Evolutionary conservation across 202 grass and related monocot genomes (phyloP).

Genomic region (Zoysia matrella): DNA sequence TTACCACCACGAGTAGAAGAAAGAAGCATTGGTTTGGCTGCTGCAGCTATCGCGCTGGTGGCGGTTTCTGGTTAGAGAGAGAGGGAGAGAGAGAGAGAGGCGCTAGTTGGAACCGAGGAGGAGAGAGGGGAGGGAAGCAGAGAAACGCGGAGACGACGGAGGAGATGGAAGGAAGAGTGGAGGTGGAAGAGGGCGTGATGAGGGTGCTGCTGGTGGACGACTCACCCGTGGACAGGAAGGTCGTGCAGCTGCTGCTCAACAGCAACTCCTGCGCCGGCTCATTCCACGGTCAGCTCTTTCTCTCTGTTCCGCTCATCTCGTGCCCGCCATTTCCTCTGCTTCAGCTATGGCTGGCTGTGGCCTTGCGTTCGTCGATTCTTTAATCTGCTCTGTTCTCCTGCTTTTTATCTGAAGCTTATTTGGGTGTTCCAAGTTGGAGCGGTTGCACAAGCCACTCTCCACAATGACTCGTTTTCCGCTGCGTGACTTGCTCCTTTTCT

Average conservation of each 20-base stretch:
- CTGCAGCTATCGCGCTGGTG: slow-evolving; percentile 2
- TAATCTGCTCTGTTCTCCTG: background rate
- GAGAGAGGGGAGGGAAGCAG: background rate
- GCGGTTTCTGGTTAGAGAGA: background rate
- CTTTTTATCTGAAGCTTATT: no score
- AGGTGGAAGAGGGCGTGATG: slow-evolving; percentile 52
- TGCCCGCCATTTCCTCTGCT: background rate
- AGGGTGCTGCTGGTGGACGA: slow-evolving; percentile 96
- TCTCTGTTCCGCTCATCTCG: background rate
- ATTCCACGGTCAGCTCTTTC: slow-evolving; percentile 47
- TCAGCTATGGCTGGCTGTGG: background rate
- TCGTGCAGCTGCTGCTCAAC: slow-evolving; percentile 79
- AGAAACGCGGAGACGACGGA: background rate
- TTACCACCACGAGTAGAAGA: background rate
- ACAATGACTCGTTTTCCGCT: background rate
- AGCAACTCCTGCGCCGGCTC: slow-evolving; percentile 64
- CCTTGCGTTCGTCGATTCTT: background rate
- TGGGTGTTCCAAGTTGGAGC: background rate
- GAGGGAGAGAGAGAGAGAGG: background rate
- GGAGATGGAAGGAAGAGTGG: slow-evolving; percentile 33
- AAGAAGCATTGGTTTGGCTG: background rate
- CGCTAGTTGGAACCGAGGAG: background rate
- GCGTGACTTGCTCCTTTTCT: background rate
- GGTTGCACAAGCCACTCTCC: background rate
- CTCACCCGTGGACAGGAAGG: slow-evolving; percentile 85